Evolutionary conservation across 2,329 filamentous ascomycete species (phyloP).

Genomic region (Colletotrichum trifolii): DNA sequence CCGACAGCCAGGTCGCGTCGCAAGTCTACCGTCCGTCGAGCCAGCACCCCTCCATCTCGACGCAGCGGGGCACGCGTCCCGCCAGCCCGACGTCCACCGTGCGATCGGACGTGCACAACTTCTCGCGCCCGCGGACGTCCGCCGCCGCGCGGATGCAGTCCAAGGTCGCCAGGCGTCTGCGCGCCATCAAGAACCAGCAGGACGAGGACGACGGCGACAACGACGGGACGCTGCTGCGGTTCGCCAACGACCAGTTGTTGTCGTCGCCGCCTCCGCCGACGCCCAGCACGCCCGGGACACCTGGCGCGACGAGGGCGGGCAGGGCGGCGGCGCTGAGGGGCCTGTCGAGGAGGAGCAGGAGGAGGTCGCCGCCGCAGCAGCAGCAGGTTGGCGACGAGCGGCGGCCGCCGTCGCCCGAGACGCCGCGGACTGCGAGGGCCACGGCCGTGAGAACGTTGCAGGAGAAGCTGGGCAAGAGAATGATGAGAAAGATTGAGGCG

Average conservation of each 20-base stretch:
- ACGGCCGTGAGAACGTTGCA: conserved; percentile 11
- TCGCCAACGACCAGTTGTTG: not conserved
- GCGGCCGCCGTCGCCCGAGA: conserved; percentile 1
- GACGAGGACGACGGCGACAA: not conserved
- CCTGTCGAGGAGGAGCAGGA: conserved; percentile 6
- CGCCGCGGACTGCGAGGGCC: not conserved
- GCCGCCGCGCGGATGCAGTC: conserved; percentile 31
- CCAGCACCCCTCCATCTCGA: not conserved
- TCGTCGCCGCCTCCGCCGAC: not conserved
- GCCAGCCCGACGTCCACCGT: not conserved
- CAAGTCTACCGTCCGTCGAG: conserved; percentile 10
- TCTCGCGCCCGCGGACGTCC: conserved; percentile 28
- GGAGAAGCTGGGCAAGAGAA: conserved; percentile 19
- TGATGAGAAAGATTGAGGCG: conserved; percentile 10
- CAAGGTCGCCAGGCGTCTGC: conserved; percentile 16
- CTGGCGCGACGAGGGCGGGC: conserved; percentile 1
- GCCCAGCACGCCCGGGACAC: not conserved
- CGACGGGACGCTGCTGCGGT: not conserved
- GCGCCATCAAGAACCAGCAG: conserved; percentile 12
- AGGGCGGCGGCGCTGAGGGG: conserved; percentile 9
- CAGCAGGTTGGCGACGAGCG: not conserved
- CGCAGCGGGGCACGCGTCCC: not conserved
- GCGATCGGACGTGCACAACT: conserved; percentile 20
- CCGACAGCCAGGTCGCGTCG: conserved; percentile 1
- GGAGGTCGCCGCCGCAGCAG: not conserved